These are phyloP conservation scores for Aquilaria malaccensis DNA, from an alignment of 345 rosid species.

Conservation along the genomic window DNA sequence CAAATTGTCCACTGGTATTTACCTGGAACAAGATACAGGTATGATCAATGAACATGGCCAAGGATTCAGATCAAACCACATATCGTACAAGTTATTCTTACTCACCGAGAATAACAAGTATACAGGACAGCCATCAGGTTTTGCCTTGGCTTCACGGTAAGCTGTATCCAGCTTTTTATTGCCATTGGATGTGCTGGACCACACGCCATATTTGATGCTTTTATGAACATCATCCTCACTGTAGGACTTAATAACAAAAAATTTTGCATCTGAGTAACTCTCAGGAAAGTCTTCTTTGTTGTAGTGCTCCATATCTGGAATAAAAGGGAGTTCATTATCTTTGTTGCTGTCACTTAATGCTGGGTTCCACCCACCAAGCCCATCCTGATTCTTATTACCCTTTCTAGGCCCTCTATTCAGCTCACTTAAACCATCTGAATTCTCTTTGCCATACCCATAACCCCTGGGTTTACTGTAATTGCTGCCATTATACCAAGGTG, in stretches of 20 bases:
- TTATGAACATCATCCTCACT: conserved; percentile 89
- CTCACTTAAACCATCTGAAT: conserved; percentile 64
- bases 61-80: neutral
- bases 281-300: conserved; percentile 48
- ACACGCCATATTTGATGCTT: conserved; percentile 63
- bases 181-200: conserved; percentile 77
- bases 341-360: conserved; percentile 17
- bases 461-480: conserved; percentile 45
- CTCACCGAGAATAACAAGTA: conserved; percentile 77
- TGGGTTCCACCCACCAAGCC: conserved; percentile 26
- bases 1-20: conserved; percentile 82
- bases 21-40: conserved; percentile 37
- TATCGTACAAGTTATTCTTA: conserved; percentile 7
- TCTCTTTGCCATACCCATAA: conserved; percentile 51
- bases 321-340: conserved; percentile 23
- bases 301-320: conserved; percentile 35
- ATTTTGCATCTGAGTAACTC: conserved; percentile 43
- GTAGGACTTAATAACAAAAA: conserved; percentile 70
- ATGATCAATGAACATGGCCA: conserved; percentile 1
- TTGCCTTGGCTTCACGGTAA: conserved; percentile 45
- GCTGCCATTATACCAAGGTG: conserved; percentile 51
- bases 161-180: conserved; percentile 75
- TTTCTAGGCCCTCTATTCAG: conserved; percentile 75
- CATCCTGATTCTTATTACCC: conserved; percentile 41
- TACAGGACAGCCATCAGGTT: conserved; percentile 43